Evolutionary conservation across 73 alveolate genomes (phyloP).

Genomic region (Paramecium biaurelia): DNA sequence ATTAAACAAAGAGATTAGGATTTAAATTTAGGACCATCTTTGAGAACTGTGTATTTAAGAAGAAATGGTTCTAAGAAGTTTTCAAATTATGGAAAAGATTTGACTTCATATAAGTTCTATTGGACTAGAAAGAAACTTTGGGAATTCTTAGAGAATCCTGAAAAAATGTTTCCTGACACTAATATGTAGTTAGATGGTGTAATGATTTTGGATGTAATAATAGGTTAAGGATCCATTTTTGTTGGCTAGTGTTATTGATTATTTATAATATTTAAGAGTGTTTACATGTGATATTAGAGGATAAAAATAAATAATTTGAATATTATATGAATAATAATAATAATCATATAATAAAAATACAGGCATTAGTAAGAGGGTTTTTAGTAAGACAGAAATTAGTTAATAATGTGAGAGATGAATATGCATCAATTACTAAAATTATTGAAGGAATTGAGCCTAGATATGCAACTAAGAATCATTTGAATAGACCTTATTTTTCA

Average conservation of each 20-base stretch:
- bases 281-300: neutral
- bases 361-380: neutral
- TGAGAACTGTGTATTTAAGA: slow-evolving; percentile 28
- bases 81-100: neutral
- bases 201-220: neutral
- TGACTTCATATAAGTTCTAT: neutral
- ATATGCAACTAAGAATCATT: neutral
- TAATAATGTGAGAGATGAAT: neutral
- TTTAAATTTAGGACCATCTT: neutral
- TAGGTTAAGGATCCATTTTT: slow-evolving; percentile 24
- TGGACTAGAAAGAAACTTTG: slow-evolving; percentile 13
- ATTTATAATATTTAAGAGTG: slow-evolving; percentile 8
- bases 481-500: neutral
- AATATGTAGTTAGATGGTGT: slow-evolving; percentile 43
- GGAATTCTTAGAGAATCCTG: slow-evolving; percentile 44
- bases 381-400: neutral
- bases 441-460: neutral
- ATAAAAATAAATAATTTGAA: neutral
- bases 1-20: neutral
- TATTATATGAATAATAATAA: neutral
- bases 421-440: neutral
- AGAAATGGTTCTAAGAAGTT: neutral
- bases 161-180: slow-evolving; percentile 32
- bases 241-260: neutral
- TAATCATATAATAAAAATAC: neutral